Base-by-base conservation (phyloP, 2,329 filamentous ascomycete genomes). In the Aspergillus tanneri region DNA sequence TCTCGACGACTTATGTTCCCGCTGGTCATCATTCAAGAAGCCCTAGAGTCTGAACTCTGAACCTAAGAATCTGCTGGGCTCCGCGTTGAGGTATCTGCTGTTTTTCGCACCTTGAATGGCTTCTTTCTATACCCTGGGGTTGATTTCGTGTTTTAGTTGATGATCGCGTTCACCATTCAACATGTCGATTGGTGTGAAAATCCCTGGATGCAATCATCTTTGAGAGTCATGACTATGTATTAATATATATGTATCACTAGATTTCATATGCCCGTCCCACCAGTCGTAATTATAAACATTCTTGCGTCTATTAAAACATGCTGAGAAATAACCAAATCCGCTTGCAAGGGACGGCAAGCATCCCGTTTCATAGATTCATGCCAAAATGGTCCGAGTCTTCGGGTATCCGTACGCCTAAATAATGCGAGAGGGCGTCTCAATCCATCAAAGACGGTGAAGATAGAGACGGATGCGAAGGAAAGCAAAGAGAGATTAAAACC, bases 401-500 rank as follows among this genome's bases (percentile, higher is more conserved):
- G 28, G n/a, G n/a, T n/a, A n/a, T n/a, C n/a, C n/a, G n/a, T n/a
- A n/a, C n/a, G n/a, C n/a, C 28, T 14, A 32, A 32, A 32, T 6
- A 25, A 25, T 6, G 11, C 6, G 11, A 25, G 24, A 24, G 36
- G 38, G 22, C 23, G 37, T 39, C 23, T 41, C 32, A 38, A 24
- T n/a, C 10, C 22, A 25, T 24, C 14, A 18, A 24, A 19, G 21
- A 24, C 18, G 22, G 28, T 27, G 22, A 16, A 41, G 16, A 39
- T 27, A 21, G 28, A 11, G 32, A 12, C 10, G 39, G 2, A 16
- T 3, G 24, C 30, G n/a, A n/a, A 48, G 16, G 27, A 34, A 43
- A 37, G 12, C 19, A 46, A 46, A 43, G 34, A 45, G 25, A 25
- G 23, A 37, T 10, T 36, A 23, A 47, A 39, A 18, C 28, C 28